Evolutionary conservation across 805 yeast species (phyloP), one percentile per base, ranked within the genome.

Genomic region (Candida nanaspora): DNA sequence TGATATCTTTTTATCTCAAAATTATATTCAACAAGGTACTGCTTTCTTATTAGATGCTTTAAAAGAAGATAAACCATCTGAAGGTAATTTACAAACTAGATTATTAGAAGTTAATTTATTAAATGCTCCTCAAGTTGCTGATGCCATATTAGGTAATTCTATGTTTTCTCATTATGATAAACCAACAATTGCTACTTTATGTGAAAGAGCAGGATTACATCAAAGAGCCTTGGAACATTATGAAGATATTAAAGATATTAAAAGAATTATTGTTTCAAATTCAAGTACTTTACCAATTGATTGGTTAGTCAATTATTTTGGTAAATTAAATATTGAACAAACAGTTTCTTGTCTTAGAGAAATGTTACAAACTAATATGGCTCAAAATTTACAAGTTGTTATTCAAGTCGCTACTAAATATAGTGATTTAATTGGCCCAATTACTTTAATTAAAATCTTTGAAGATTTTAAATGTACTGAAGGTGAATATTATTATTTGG

Each of bases 41-140:
- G 96, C 98, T 13, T 87, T 93, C 69, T 69, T 93, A 56, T 72
- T 93, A 52, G 98, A 93, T 63, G 98, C 97, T 9, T 74, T 93
- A 60, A 93, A 93, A 69, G 85, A 82, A 47, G 96, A 93, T 65
- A 74, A 82, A 30, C 97, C 98, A 32, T 83, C 89, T 47, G 96
- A 93, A 59, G 97, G 96, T 15, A 95, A 88, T 56, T 72, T 93
- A 57, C 98, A 93, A 72, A 93, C 98, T 8, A 80, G 95, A 56
- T 78, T 93, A 39, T 76, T 93, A 51, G 98, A 93, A 66, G 87
- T 86, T 51, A 93, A 93, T 63, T 72, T 93, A 60, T 63, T 86
- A 59, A 94, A 89, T 61, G 98, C 98, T 15, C 99, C 99, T 39
- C 98, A 93, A 72, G 99, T 93, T 42, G 99, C 98, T 33, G 98